Evolutionary conservation across 306 rosid species (phyloP).

Genomic region (Prunus campanulata): DNA sequence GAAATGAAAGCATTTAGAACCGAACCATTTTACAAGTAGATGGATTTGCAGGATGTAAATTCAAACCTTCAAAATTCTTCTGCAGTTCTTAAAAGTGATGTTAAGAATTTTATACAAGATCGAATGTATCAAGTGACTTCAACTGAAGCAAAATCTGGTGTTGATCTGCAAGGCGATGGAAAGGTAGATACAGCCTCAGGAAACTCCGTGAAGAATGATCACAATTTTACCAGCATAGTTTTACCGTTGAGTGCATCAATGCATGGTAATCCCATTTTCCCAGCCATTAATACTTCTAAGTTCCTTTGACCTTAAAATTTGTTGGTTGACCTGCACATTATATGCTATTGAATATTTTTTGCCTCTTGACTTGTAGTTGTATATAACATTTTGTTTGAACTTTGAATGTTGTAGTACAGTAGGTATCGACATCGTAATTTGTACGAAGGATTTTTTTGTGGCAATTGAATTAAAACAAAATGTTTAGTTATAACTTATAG

Average conservation of each 20-base stretch:
- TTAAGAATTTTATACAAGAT: conserved; percentile 34
- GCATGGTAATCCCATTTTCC: conserved; percentile 40
- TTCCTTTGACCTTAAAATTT: not conserved
- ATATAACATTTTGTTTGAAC: not conserved
- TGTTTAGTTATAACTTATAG: not conserved
- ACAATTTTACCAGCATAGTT: conserved; percentile 32
- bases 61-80: conserved; percentile 30
- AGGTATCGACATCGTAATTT: not conserved
- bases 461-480: not conserved
- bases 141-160: conserved; percentile 31
- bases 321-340: not conserved
- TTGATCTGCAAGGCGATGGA: conserved; percentile 28
- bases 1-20: not conserved
- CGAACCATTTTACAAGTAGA: conserved; percentile 23
- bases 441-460: not conserved
- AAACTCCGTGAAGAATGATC: conserved; percentile 35
- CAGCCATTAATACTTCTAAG: not conserved
- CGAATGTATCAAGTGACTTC: conserved; percentile 34
- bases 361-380: not conserved
- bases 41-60: conserved; percentile 42
- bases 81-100: conserved; percentile 36
- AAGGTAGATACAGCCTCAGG: conserved; percentile 33
- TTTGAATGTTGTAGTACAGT: not conserved
- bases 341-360: conserved; percentile 5
- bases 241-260: conserved; percentile 29